These are phyloP conservation scores for Dothideomycetidae sp. DNA, from an alignment of 2,329 filamentous ascomycete species.

Conservation along the genomic window DNA sequence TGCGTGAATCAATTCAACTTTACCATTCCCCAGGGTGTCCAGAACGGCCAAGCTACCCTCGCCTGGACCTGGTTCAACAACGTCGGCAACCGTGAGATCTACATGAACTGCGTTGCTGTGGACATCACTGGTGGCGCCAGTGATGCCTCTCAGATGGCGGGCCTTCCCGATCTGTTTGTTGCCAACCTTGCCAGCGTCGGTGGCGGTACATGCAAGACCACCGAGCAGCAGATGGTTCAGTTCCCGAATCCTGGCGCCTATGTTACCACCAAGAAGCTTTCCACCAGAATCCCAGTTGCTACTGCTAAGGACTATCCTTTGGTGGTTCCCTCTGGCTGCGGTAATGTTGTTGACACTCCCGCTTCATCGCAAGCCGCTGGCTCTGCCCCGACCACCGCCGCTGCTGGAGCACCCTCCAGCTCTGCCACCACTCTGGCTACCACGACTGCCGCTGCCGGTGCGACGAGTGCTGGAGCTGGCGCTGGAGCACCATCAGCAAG, in stretches of 20 bases:
- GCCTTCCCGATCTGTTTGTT: constrained; percentile 60
- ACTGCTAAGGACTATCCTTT: constrained; percentile 15
- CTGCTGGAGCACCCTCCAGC: constrained; percentile 2
- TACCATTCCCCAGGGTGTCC: constrained; percentile 55
- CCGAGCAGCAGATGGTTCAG: constrained; percentile 41
- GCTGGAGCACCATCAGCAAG: constrained; percentile 2
- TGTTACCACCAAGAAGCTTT: constrained; percentile 29
- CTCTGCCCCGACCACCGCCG: constrained; percentile 6
- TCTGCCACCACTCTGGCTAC: constrained; percentile 3
- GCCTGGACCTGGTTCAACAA: constrained; percentile 96
- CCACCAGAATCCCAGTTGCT: constrained; percentile 10
- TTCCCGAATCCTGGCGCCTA: constrained; percentile 54
- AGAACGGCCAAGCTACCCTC: constrained; percentile 62
- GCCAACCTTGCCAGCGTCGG: constrained; percentile 48
- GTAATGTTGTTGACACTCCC: constrained; percentile 1
- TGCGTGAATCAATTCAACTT: constrained; percentile 49
- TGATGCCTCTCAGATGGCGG: constrained; percentile 41
- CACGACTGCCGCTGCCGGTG: constrained; percentile 3
- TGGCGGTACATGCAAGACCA: constrained; percentile 37
- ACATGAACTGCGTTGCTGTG: constrained; percentile 87
- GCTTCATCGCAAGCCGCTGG: constrained; percentile 4
- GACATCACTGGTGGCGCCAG: constrained; percentile 41
- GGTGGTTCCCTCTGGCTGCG: constrained; percentile 14
- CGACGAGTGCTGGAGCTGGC: constrained; percentile 9
- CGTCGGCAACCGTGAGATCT: constrained; percentile 85